Evolutionary conservation across 768 basidiomycete species (phyloP), one percentile per base, ranked within the genome.

Genomic region (Tephrocybe sp.): DNA sequence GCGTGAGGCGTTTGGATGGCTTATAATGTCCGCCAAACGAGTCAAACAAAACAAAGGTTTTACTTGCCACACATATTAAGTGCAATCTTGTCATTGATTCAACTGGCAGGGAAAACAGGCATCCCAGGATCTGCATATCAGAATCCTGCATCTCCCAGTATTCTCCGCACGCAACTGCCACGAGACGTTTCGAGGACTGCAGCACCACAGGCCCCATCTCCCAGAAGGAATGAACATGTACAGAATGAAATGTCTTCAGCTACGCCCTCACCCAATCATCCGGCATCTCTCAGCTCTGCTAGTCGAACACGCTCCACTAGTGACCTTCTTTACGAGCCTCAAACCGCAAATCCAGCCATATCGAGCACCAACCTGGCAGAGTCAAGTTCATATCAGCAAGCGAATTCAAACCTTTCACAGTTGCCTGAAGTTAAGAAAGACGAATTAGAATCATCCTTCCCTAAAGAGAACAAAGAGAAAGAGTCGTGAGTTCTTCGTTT

Each of bases 111-210:
- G 12, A 41, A n/a, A 42, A 20, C 23, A 33, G 20, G 19, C 22
- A 42, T 19, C 9, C 39, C 20, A 58, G 77, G 70, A 40, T 51
- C 60, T 14, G 77, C 79, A 48, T 76, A 80, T 58, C 75, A 80
- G 57, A 91, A 90, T 66, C 85, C 87, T 39, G 86, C 87, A 8
- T 89, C 88, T 14, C 87, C 89, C 3, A 79, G 80, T 39, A 65
- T 79, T 19, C 60, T 87, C 38, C 66, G 66, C 43, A 70, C 77
- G 48, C 71, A 74, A 23, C 72, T 75, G 20, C 77, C 79, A 41
- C 84, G 82, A 76, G 84, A 87, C 46, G 70, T 67, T 45, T 77
- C 80, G 20, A 68, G 72, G 19, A 75, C 79, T 8, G 70, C 70
- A 22, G 82, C 83, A 20, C 80, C 84, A 0, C 80, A 77, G 4